Base-by-base conservation (phyloP, 805 yeast species). In the Yarrowia osloensis region DNA sequence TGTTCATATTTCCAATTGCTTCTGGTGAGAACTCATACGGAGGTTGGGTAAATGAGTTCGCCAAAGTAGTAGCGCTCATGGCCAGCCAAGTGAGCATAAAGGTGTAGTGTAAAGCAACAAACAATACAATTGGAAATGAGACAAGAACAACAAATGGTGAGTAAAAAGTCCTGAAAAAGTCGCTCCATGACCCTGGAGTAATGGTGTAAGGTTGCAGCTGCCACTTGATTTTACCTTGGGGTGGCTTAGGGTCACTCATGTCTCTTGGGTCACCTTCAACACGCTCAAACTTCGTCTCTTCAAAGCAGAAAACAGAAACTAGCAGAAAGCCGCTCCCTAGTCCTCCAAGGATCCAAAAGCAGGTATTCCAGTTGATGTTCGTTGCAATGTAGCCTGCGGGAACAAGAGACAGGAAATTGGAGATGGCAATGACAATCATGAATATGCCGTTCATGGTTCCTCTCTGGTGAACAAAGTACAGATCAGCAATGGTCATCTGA, bases 41-140 rank as follows among this genome's bases (percentile, higher is more conserved):
- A 21, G 57, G 57, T 5, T 50, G 57, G 4, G 57, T 50, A 29
- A 50, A 50, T 9, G 57, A 50, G 57, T 50, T 50, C 3, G 57
- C 57, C 5, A 50, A 15, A 19, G 57, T 50, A 2, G 40, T 50
- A 8, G 57, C 57, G 22, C 57, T 8, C 40, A 50, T 50, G 7
- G 40, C 57, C n/a, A 50, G 40, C 57, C 57, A 50, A 9, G 57
- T 33, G 21, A 50, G 57, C 57, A 50, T 50, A 24, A 50, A 50
- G 1, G 57, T 33, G 40, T 50, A 33, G 29, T 50, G 57, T 8
- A 50, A 11, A 5, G 57, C 12, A 2, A 50, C 57, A 50, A 50
- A 50, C 4, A 50, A 11, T 3, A 50, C 57, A 21, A 50, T 50
- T 1, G 57, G 57, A 22, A 50, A 50, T 2, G 57, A 33, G 3